These are phyloP conservation scores for Metarhizium anisopliae DNA, from an alignment of 2,329 filamentous ascomycete species.

Conservation along the genomic window DNA sequence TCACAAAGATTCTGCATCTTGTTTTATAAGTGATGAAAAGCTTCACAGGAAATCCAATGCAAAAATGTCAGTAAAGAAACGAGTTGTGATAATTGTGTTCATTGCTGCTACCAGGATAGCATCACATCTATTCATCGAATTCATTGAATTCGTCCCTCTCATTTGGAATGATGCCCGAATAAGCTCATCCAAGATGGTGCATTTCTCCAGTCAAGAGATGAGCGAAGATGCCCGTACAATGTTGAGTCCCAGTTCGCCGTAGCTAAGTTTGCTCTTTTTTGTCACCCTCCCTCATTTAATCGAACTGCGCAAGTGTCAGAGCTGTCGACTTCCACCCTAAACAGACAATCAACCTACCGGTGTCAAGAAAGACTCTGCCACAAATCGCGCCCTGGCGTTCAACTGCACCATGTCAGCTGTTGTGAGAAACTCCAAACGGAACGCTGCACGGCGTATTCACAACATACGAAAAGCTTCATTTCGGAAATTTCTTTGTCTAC, in stretches of 20 bases:
- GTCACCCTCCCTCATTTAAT: conserved; percentile 11
- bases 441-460: not conserved
- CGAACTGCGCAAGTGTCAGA: conserved; percentile 20
- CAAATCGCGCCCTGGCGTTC: conserved; percentile 93
- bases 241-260: not conserved
- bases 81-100: not conserved
- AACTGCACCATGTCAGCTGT: conserved; percentile 45
- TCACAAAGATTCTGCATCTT: not conserved
- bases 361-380: conserved; percentile 96
- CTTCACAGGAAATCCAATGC: not conserved
- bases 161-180: not conserved
- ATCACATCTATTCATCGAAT: conserved; percentile 3
- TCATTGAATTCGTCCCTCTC: not conserved
- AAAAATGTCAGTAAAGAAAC: not conserved
- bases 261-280: not conserved
- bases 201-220: not conserved
- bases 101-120: conserved; percentile 3
- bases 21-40: not conserved
- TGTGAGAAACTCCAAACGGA: not conserved
- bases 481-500: conserved; percentile 99
- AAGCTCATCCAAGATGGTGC: not conserved
- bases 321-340: not conserved
- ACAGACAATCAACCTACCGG: conserved; percentile 46
- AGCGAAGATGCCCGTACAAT: not conserved
- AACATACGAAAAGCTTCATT: conserved; percentile 97